phyloP scores from a whole-genome alignment of 805 yeast species.

The Helenozyma rhizophorensis region DNA sequence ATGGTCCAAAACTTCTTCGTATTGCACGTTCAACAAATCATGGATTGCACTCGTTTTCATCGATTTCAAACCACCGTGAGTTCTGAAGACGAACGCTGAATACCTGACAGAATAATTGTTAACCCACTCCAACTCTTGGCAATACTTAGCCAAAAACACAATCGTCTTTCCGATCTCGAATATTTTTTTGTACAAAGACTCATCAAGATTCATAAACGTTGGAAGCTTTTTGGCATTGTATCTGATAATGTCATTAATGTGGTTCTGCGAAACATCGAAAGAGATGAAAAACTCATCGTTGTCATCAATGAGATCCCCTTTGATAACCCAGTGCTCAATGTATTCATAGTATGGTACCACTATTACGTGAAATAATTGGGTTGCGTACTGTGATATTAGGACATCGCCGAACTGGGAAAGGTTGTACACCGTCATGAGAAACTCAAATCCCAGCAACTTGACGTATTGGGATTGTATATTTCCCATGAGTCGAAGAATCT shows the following conservation, averaged over 20 bases:
- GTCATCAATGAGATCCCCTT: constrained; percentile 57
- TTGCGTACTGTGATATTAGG: constrained; percentile 41
- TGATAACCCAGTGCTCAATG: constrained; percentile 60
- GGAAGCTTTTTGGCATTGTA: constrained; percentile 40
- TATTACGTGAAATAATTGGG: constrained; percentile 40
- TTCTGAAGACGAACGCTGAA: constrained; percentile 25
- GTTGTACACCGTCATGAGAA: constrained; percentile 49
- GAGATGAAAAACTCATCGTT: constrained; percentile 60
- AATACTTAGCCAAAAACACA: constrained; percentile 56
- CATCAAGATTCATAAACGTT: constrained; percentile 31
- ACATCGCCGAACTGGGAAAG: constrained; percentile 63
- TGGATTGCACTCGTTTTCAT: constrained; percentile 34
- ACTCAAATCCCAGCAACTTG: constrained; percentile 41
- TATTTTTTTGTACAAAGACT: constrained; percentile 39
- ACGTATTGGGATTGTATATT: constrained; percentile 35
- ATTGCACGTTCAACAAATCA: constrained; percentile 35
- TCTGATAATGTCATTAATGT: constrained; percentile 32
- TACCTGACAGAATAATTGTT: constrained; percentile 38
- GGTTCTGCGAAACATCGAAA: constrained; percentile 24
- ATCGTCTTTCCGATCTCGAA: constrained; percentile 71
- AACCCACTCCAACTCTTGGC: constrained; percentile 67
- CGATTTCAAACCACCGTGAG: constrained; percentile 28
- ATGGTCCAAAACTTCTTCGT: constrained; percentile 49
- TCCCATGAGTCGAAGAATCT: constrained; percentile 54
- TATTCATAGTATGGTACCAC: constrained; percentile 58